These are phyloP conservation scores for Halophytophthora polymorphica DNA, from an alignment of 352 stramenopile species.

Conservation along the genomic window DNA sequence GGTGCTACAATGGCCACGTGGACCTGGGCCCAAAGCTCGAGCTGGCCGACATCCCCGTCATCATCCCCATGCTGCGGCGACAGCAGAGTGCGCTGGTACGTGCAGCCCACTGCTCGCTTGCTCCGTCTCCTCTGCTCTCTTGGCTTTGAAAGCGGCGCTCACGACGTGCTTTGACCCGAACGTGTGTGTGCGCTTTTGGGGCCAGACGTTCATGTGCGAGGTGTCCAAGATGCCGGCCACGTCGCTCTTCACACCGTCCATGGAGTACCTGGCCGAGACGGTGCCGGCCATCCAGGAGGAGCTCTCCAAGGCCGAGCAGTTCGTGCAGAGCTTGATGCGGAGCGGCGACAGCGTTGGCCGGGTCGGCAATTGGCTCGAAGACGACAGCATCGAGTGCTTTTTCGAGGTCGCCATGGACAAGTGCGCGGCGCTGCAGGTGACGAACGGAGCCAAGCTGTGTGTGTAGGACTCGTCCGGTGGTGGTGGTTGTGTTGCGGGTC, in stretches of 20 bases:
- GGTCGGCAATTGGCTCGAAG: constrained; percentile 87
- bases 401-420: constrained; percentile 90
- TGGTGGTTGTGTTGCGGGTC: too few species aligned
- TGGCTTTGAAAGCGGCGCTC: too few species aligned
- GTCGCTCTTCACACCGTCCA: constrained; percentile 84
- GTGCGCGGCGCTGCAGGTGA: constrained; percentile 55
- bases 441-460: background rate
- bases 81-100: constrained; percentile 89
- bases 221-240: constrained; percentile 87
- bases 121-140: too few species aligned
- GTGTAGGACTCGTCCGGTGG: too few species aligned
- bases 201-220: constrained; percentile 92
- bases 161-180: too few species aligned
- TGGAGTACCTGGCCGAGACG: constrained; percentile 83
- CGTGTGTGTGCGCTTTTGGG: constrained; percentile 1
- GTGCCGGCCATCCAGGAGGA: constrained; percentile 87
- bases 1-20: constrained; percentile 94
- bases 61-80: constrained; percentile 92
- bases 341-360: constrained; percentile 44
- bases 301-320: constrained; percentile 77
- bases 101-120: background rate
- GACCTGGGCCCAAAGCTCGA: constrained; percentile 88
- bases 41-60: constrained; percentile 89
- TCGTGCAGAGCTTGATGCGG: constrained; percentile 61
- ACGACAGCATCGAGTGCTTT: constrained; percentile 88